phyloP scores from a whole-genome alignment of 768 basidiomycete species.

The Termitomyces sp. region DNA sequence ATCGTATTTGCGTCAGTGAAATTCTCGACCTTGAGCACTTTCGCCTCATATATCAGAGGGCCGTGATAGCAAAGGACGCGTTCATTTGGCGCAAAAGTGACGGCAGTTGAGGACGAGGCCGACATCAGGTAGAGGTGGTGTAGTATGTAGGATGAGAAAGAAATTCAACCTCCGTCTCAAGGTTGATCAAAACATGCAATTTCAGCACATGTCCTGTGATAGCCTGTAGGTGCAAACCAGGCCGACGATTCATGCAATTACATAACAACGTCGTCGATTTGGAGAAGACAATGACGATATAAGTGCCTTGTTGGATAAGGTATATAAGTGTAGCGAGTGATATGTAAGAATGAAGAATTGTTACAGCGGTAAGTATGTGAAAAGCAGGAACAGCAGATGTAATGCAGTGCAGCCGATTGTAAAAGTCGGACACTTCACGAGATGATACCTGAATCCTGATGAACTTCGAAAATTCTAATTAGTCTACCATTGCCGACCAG shows the following conservation, averaged over 20 bases:
- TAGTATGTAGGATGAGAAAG: neutral
- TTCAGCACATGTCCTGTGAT: constrained; percentile 2
- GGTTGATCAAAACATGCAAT: neutral
- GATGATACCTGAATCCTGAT: neutral
- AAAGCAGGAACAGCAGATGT: constrained; percentile 8
- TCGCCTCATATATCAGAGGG: constrained; percentile 93
- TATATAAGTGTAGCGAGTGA: neutral
- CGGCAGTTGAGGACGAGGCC: constrained; percentile 26
- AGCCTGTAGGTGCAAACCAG: constrained; percentile 4
- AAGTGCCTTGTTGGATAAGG: neutral
- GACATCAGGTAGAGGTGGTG: constrained; percentile 18
- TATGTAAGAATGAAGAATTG: neutral
- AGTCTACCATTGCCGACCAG: neutral
- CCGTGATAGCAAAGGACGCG: constrained; percentile 93
- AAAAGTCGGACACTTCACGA: constrained; percentile 1
- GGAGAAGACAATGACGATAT: too few species aligned
- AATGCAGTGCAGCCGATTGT: constrained; percentile 6
- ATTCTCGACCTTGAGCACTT: constrained; percentile 68
- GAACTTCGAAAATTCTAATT: neutral
- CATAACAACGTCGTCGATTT: constrained; percentile 10
- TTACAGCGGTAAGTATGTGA: constrained; percentile 1
- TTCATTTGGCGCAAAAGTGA: constrained; percentile 60
- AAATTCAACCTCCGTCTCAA: constrained; percentile 16
- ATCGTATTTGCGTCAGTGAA: constrained; percentile 65
- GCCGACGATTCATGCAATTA: constrained; percentile 8